Evolutionary conservation across 2,329 filamentous ascomycete genomes (phyloP), one percentile per base, ranked within the genome.

Genomic region (Akanthomyces lecanii): DNA sequence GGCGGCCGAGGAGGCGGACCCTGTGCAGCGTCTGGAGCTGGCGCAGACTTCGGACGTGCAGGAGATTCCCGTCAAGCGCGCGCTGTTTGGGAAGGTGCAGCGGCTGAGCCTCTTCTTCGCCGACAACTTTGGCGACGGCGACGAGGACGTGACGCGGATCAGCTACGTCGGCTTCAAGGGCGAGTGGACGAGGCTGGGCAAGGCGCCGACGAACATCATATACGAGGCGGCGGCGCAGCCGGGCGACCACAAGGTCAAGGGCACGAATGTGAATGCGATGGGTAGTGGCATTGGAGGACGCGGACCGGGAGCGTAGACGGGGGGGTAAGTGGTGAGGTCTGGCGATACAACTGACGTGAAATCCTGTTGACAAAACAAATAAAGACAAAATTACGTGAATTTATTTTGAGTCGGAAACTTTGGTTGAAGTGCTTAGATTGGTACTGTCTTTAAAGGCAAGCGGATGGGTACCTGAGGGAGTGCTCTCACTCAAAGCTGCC

Each of bases 221-320:
- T 99, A 98, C 75, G 95, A 99, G 82, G 90, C 92, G 21, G 94
- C 94, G 30, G 89, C 95, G 42, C 97, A 97, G 74, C 95, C 94
- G 14, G 85, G 79, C 53, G 95, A 99, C 77, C 95, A 99, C 77
- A 85, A 83, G 77, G 28, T 89, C 25, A 87, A 85, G 77, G 85
- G 85, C 8, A 81, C 81, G 55, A 74, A 70, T 51, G 73, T 81
- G 50, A 85, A 84, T 67, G 76, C 81, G 73, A 80, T 87, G 76
- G 84, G 83, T 0, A 81, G 80, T 64, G 78, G 79, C 1, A 79
- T 87, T 69, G 82, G 83, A 2, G 76, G 78, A 3, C 69, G 75
- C 30, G 72, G 75, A 10, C 71, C 72, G 51, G 76, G 76, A 5
- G 53, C 33, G 16, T 62, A 62, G 36, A n/a, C 33, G 10, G n/a